These are phyloP conservation scores for Populus nigra DNA, from an alignment of 345 rosid species.

Conservation along the genomic window DNA sequence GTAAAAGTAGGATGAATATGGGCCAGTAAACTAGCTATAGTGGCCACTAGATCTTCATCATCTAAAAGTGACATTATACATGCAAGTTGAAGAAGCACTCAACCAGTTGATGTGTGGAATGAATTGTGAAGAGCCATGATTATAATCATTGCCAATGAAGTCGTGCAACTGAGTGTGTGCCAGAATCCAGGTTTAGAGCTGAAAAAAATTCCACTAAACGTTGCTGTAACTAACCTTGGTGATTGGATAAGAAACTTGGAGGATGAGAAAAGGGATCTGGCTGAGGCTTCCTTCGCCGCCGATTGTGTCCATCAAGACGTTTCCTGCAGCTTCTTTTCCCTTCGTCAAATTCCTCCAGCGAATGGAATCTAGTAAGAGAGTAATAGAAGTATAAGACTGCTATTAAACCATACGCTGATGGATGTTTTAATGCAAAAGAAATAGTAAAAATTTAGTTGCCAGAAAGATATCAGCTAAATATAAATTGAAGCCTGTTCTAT, in stretches of 20 bases:
- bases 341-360: slow-evolving; percentile 56
- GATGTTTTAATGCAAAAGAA: background rate
- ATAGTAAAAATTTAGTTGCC: background rate
- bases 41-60: slow-evolving; percentile 13
- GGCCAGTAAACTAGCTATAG: background rate
- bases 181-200: background rate
- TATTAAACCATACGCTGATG: background rate
- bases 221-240: slow-evolving; percentile 40
- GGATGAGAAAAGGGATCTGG: slow-evolving; percentile 33
- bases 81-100: slow-evolving; percentile 15
- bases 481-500: background rate
- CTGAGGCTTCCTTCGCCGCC: slow-evolving; percentile 52
- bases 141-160: background rate
- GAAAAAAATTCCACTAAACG: slow-evolving; percentile 9
- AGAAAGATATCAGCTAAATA: too few relatives aligned
- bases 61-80: background rate
- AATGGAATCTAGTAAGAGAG: slow-evolving; percentile 40
- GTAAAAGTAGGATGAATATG: background rate
- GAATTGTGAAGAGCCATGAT: background rate
- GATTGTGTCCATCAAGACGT: slow-evolving; percentile 57
- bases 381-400: background rate
- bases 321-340: slow-evolving; percentile 62
- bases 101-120: background rate
- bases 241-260: slow-evolving; percentile 32
- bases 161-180: background rate